Evolutionary conservation across 2,329 filamentous ascomycete species (phyloP).

Genomic region (Malbranchea zuffiana): DNA sequence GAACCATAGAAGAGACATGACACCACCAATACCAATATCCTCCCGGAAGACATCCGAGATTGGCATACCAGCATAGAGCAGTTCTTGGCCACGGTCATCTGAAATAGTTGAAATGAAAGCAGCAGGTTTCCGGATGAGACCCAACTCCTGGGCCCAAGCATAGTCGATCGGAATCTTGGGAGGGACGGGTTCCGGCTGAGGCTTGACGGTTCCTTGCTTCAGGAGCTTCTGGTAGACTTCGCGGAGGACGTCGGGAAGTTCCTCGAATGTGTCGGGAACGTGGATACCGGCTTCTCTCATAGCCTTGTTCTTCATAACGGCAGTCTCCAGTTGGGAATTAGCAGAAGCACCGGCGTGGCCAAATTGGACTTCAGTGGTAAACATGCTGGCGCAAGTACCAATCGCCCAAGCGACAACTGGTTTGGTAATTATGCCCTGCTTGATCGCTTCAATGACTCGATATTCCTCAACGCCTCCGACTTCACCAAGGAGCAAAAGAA

Average conservation of each 20-base stretch:
- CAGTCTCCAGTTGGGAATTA: conserved; percentile 98
- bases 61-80: conserved; percentile 97
- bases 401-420: conserved; percentile 99
- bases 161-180: conserved; percentile 99
- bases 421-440: conserved; percentile 91
- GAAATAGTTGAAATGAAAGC: conserved; percentile 99
- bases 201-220: conserved; percentile 71
- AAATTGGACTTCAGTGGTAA: conserved; percentile 99
- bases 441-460: conserved; percentile 96
- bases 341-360: conserved; percentile 96
- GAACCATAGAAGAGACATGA: conserved; percentile 99
- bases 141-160: conserved; percentile 98
- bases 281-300: conserved; percentile 93
- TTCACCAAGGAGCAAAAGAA: conserved; percentile 88
- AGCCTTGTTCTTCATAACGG: conserved; percentile 87
- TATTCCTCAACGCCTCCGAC: conserved; percentile 99
- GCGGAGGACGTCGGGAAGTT: conserved; percentile 67
- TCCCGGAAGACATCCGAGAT: conserved; percentile 99
- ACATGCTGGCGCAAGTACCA: conserved; percentile 97
- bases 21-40: conserved; percentile 97
- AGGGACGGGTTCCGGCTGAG: conserved; percentile 76
- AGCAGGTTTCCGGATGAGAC: conserved; percentile 97
- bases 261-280: conserved; percentile 94
- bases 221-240: conserved; percentile 82
- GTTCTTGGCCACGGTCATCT: conserved; percentile 98